A percentile compares a stretch with the other conserved stretches of the same genome.
Conservation (phyloP, 1,284 basidiomycete species). For the Fistulina hepatica region DNA sequence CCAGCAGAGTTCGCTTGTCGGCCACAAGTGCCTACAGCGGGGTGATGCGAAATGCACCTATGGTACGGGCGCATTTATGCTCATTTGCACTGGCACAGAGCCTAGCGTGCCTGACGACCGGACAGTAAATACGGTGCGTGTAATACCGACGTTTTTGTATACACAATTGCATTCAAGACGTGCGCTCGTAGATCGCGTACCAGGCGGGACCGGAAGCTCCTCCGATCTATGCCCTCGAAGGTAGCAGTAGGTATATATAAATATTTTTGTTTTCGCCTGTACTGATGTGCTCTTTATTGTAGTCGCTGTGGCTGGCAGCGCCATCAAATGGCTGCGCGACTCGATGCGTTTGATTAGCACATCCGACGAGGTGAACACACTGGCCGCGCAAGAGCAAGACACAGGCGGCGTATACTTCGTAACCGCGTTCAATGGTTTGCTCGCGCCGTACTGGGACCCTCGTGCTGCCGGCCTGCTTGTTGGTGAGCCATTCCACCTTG, state of each 20-base stretch:
- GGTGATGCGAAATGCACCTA: conserved; percentile 95
- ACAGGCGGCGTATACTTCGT: conserved; percentile 97
- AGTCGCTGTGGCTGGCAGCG: conserved; percentile 92
- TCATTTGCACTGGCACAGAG: conserved; percentile 91
- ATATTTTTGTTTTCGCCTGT: not conserved
- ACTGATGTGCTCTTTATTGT: conserved; percentile 1
- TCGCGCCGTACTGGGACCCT: conserved; percentile 91
- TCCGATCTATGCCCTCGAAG: conserved; percentile 90
- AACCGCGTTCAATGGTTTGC: conserved; percentile 87
- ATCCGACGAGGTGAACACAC: conserved; percentile 75
- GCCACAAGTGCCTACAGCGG: conserved; percentile 82
- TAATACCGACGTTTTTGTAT: conserved; percentile 51
- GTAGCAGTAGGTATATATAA: conserved; percentile 60
- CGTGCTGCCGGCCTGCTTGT: conserved; percentile 77
- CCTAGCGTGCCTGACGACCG: conserved; percentile 55
- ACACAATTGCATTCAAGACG: conserved; percentile 21
- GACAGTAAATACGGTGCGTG: conserved; percentile 78
- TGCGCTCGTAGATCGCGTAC: conserved; percentile 64
- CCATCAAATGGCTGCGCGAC: conserved; percentile 95
- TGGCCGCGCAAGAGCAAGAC: conserved; percentile 70
- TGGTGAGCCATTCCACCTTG: conserved; percentile 32
- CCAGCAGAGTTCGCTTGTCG: conserved; percentile 93
- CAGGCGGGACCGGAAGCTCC: conserved; percentile 72
- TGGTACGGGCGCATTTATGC: conserved; percentile 91
- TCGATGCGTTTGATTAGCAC: conserved; percentile 76